phyloP scores from a whole-genome alignment of 2,329 filamentous ascomycete genomes.

The Metarhizium rileyi region DNA sequence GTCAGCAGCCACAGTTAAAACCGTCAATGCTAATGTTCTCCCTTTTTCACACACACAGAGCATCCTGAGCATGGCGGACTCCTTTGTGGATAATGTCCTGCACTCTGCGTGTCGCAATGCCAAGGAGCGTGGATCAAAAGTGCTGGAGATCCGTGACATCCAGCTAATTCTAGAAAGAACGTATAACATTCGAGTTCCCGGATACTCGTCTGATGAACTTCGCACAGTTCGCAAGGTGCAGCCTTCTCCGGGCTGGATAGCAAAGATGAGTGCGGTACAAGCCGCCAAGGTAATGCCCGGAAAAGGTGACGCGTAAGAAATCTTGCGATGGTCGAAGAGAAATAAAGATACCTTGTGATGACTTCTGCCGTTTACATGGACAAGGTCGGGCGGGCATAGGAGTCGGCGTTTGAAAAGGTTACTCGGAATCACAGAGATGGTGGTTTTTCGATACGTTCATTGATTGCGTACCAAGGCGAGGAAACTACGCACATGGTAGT shows the following conservation, averaged over 20 bases:
- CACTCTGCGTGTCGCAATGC: constrained; percentile 81
- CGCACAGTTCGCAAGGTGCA: constrained; percentile 90
- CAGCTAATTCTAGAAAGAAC: constrained; percentile 75
- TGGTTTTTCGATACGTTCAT: neutral
- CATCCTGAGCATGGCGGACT: constrained; percentile 80
- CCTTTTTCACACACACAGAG: constrained; percentile 42
- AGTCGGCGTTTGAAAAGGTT: constrained; percentile 6
- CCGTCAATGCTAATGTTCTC: constrained; percentile 10
- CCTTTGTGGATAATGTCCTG: constrained; percentile 88
- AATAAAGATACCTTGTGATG: neutral
- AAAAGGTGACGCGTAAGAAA: constrained; percentile 34
- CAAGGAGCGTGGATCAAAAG: constrained; percentile 83
- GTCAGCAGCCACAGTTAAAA: neutral
- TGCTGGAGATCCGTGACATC: constrained; percentile 80
- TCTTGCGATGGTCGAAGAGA: neutral
- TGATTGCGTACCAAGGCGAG: neutral
- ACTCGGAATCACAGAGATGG: neutral
- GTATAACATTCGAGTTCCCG: constrained; percentile 87
- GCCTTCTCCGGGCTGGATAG: constrained; percentile 80
- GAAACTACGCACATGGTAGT: too few species aligned
- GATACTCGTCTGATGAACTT: constrained; percentile 89
- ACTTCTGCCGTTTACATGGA: neutral
- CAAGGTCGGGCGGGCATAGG: neutral
- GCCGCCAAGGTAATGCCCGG: constrained; percentile 74
- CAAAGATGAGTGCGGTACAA: constrained; percentile 95